These are phyloP conservation scores for Venturia pyrina DNA, from an alignment of 2,329 filamentous ascomycete genomes.

Conservation along the genomic window DNA sequence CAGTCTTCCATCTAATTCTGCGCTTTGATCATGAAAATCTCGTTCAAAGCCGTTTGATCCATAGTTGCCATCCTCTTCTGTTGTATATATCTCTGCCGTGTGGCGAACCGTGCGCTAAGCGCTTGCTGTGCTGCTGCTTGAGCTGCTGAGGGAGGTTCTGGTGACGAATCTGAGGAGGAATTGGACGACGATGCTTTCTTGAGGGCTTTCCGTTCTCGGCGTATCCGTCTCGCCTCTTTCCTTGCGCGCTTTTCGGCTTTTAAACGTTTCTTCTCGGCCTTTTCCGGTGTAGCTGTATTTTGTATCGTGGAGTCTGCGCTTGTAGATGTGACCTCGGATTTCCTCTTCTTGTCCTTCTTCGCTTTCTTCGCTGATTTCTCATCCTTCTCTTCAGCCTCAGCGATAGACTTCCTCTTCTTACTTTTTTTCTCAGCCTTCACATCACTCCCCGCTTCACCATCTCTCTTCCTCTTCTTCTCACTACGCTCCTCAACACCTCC, in stretches of 20 bases:
- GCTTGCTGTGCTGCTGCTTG: constrained; percentile 11
- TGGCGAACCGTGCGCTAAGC: constrained; percentile 53
- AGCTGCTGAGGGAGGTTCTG: neutral
- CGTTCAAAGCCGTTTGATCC: constrained; percentile 73
- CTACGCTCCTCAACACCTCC: constrained; percentile 22
- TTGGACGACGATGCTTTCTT: constrained; percentile 1
- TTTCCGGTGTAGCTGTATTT: neutral
- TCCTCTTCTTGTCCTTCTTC: constrained; percentile 19
- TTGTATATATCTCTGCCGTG: constrained; percentile 73
- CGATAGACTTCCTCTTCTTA: constrained; percentile 23
- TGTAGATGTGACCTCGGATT: constrained; percentile 16
- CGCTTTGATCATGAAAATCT: constrained; percentile 63
- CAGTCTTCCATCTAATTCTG: constrained; percentile 14
- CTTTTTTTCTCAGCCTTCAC: constrained; percentile 17
- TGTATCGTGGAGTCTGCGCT: constrained; percentile 18
- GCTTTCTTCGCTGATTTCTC: constrained; percentile 21
- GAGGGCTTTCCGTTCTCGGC: constrained; percentile 10
- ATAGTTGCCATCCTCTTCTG: constrained; percentile 78
- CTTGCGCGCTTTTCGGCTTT: constrained; percentile 10
- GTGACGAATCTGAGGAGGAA: neutral
- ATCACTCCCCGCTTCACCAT: neutral
- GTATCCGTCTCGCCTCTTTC: constrained; percentile 11
- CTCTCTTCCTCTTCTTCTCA: constrained; percentile 24
- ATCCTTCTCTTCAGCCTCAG: constrained; percentile 19
- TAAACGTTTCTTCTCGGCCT: neutral